phyloP scores from a whole-genome alignment of 805 yeast species.

The Ogataea methanolica region DNA sequence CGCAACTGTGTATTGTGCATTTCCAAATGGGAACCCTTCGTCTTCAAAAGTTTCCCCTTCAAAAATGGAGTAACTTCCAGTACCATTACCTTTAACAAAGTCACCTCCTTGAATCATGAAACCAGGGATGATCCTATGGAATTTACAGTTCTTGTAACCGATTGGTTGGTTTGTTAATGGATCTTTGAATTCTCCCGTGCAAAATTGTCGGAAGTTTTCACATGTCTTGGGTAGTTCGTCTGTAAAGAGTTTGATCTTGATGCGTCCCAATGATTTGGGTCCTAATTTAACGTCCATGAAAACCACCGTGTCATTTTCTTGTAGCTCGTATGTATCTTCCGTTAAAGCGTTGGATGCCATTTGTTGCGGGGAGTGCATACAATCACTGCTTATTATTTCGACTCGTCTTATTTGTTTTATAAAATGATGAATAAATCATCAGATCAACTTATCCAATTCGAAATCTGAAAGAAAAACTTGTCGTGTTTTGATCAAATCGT shows the following conservation, averaged over 20 bases:
- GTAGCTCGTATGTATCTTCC: background rate
- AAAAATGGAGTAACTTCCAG: slow-evolving; percentile 38
- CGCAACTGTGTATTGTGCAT: slow-evolving; percentile 17
- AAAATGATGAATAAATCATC: too few species aligned
- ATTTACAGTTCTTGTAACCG: slow-evolving; percentile 36
- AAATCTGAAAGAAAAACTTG: too few species aligned
- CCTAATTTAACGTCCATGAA: slow-evolving; percentile 29
- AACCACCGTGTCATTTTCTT: slow-evolving; percentile 7
- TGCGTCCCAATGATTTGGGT: slow-evolving; percentile 34
- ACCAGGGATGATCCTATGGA: slow-evolving; percentile 39
- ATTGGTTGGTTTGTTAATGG: slow-evolving; percentile 30
- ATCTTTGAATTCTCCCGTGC: slow-evolving; percentile 43
- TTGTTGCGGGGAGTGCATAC: too few species aligned
- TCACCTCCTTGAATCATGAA: slow-evolving; percentile 33
- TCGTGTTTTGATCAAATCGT: too few species aligned
- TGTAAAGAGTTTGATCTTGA: slow-evolving; percentile 40
- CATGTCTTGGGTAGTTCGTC: slow-evolving; percentile 39
- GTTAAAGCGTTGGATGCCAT: background rate
- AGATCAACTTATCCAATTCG: too few species aligned
- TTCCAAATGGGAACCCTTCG: slow-evolving; percentile 31
- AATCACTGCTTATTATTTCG: too few species aligned
- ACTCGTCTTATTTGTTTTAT: too few species aligned
- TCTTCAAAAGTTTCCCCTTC: slow-evolving; percentile 39
- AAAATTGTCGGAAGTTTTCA: slow-evolving; percentile 49
- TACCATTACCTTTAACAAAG: slow-evolving; percentile 40